Base-by-base conservation (phyloP, 176 grass and related monocot genomes). In the Ananas comosus region DNA sequence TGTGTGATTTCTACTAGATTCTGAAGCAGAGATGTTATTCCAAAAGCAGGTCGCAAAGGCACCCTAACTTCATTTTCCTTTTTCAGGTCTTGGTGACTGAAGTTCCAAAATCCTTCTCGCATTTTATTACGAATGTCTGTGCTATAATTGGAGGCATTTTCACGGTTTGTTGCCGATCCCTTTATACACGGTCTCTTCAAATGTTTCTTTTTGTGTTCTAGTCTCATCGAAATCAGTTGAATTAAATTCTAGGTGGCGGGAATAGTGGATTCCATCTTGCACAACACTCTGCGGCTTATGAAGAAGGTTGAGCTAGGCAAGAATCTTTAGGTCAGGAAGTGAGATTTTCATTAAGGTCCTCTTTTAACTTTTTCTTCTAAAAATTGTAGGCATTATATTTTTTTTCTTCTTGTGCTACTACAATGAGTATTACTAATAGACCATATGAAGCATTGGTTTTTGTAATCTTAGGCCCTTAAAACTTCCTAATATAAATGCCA, bases 61-160 rank as follows among this genome's bases (percentile, higher is more conserved):
- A 7, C 33, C 22, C 22, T 42, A 42, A 42, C 4, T 42, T 42
- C 33, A 7, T 19, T 18, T 49, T 77, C 72, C 58, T 75, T 24
- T 68, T 56, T 86, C 83, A 93, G 95, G 95, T 99, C 24, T 82
- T 99, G 80, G 85, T 99, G 68, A 86, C 87, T 54, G 90, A 91
- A 92, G 67, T 88, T 69, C 90, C 90, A 11, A 99, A 75, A 80
- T 91, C 85, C 11, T 99, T 94, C 65, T 94, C 95, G 48, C 90
- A 99, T 78, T 99, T 99, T 68, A 80, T 99, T 80, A 99, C 95
- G 80, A 94, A 99, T 76, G 74, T 99, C 21, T 99, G 90, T 65
- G 95, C 95, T 25, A 99, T 99, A 64, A 88, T 99, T 71, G 95
- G 95, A 80, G 95, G 95, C 24, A 29, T 99, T 64, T 99, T 99